phyloP scores from a whole-genome alignment of 139 green algal genomes.

The Chlamydomonas incerta region DNA sequence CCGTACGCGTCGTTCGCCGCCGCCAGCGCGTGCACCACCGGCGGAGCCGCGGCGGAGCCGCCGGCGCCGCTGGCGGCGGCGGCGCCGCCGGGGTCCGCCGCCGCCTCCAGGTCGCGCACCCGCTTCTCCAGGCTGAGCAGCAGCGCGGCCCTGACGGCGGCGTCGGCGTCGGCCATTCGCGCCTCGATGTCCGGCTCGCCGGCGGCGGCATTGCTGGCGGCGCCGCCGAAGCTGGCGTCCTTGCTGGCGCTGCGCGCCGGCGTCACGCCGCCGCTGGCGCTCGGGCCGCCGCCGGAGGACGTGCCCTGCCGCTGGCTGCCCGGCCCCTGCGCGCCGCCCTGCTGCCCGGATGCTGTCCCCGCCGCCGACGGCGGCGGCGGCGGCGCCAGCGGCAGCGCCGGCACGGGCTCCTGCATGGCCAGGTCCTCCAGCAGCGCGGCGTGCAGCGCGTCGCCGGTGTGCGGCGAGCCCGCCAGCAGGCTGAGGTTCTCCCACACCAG shows the following conservation, averaged over 20 bases:
- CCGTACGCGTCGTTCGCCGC: slow-evolving; percentile 1
- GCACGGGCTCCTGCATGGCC: background rate
- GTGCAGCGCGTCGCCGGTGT: background rate
- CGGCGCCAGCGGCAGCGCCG: background rate
- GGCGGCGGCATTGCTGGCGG: background rate
- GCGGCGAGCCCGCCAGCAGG: background rate
- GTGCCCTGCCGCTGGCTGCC: no score
- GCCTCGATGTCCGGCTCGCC: slow-evolving; percentile 6
- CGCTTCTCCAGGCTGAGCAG: background rate
- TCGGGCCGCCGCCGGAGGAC: no score
- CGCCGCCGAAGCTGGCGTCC: no score
- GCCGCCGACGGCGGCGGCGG: background rate
- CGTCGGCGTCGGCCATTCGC: slow-evolving; percentile 2
- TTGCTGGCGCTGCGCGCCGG: no score
- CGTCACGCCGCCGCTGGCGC: no score
- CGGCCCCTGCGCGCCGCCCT: no score
- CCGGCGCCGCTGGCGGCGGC: background rate
- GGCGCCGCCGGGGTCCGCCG: background rate
- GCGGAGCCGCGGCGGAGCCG: background rate
- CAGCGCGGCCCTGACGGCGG: background rate
- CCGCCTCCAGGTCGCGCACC: background rate
- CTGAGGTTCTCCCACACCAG: slow-evolving; percentile 38
- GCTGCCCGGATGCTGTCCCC: no score
- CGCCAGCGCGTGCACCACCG: background rate
- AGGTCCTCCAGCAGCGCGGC: slow-evolving; percentile 10